Evolutionary conservation across 108 stramenopile species (phyloP), one percentile per base, ranked within the genome.

Genomic region (Pseudonitzschia delicatissima): DNA sequence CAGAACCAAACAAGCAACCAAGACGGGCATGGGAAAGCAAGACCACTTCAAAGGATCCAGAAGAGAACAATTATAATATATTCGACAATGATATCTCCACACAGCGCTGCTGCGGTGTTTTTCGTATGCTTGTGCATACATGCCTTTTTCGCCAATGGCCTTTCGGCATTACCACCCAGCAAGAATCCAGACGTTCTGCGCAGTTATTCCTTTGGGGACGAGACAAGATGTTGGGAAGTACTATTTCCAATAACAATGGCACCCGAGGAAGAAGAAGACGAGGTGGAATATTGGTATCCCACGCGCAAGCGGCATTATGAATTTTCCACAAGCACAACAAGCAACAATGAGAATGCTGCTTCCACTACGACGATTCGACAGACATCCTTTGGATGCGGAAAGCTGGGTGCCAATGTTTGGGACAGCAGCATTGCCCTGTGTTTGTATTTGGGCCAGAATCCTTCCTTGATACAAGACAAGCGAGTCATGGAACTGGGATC

Each of bases 331-430:
- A 29, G 20, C 49, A 51, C 29, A 20, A 42, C 8, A 23, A 31
- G 23, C 33, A 9, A 13, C n/a, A n/a, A 28, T 6, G 26, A 12
- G 25, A 62, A 40, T 39, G 15, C 15, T 6, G 15, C 57, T 11
- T 32, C 67, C 4, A 49, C 35, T 12, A 62, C 51, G 7, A 55
- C 28, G 42, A 62, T 62, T 17, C 78, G 78, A 37, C 64, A 71
- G 59, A 76, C 78, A 23, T 79, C 78, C 6, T 78, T 78, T 65
- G 77, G 77, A 42, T 78, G 77, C 47, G 68, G 73, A 12, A 74
- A 73, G 23, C 57, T 74, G n/a, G 77, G 77, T 12, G 45, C 68
- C 34, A 59, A 73, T 25, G 55, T 78, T 18, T 78, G 77, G 77
- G 73, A 73, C 18, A 66, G 68, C 36, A 52, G 66, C 35, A 71